Base-by-base conservation (phyloP, 441 rosid genomes). In the Codiaeum variegatum region DNA sequence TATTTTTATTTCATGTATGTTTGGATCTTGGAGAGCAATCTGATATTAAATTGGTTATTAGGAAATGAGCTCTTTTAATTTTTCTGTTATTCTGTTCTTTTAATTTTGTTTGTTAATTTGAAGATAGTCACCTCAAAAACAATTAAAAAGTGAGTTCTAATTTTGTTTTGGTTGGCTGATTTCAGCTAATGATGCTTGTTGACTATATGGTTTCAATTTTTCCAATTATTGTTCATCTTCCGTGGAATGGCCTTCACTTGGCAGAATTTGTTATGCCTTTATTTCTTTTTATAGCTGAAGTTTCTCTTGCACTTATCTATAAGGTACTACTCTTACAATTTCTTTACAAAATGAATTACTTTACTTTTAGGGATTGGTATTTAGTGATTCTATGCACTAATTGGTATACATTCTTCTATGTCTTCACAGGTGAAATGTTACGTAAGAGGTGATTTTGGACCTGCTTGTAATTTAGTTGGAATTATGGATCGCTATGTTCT, bases 221-320 rank as follows among this genome's bases (percentile, higher is more conserved):
- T 34, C 83, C 80, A 32, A 76, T 76, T 6, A 76, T 73, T 31
- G 78, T 77, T 26, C 83, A 80, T 70, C 73, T 77, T 52, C 77
- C 83, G 0, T 73, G 83, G 83, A 80, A 76, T 36, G 83, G 76
- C 12, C 83, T 76, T 55, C 80, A 26, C 28, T 46, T 80, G 75
- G 83, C 80, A 18, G 83, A 80, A 73, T 66, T 76, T 66, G 83
- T 80, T 15, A 76, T 80, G 80, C 83, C 80, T 40, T 80, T 73
- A 52, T 80, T 80, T 34, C 83, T 80, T 28, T 80, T 80, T 26
- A 18, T 76, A 31, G 78, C 79, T 55, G 83, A 78, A 21, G 78
- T 80, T 61, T 80, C 83, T 59, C 70, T 70, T 52, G 83, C 83
- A 6, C 75, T 80, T 66, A 75, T 71, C 60, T 80, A 80, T 64